Evolutionary conservation across 2,329 filamentous ascomycete genomes (phyloP), one percentile per base, ranked within the genome.

Genomic region (Paecilomyces sp.): DNA sequence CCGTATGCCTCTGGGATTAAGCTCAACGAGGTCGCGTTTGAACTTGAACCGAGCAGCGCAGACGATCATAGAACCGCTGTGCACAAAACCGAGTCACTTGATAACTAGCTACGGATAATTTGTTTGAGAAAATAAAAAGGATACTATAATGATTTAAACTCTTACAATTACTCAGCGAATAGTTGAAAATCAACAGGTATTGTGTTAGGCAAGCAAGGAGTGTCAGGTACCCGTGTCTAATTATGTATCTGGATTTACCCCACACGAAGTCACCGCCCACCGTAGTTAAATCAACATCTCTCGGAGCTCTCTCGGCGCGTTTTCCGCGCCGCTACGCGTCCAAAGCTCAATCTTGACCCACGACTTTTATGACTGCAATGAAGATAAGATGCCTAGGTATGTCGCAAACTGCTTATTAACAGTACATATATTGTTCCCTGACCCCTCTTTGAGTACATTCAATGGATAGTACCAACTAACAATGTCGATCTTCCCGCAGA

Each of bases 401-500:
- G 67, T 66, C 8, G 13, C 18, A 9, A 6, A 9, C 7, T 47
- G 6, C 41, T 47, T 3, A 9, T 18, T 9, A 47, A 15, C 15
- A 18, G 8, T 18, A 2, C 15, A 8, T 22, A 47, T 8, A 18
- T 18, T 18, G n/a, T n/a, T 7, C 15, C 41, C 2, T 9, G 2
- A n/a, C 3, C 18, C 1, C n/a, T 47, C 7, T 47, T n/a, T 4
- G 15, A 3, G 15, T 7, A 18, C 15, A 3, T 22, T 9, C 18
- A 22, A 22, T 47, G 41, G 9, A 9, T 3, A 22, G 6, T 6
- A 1, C 15, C n/a, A n/a, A 15, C 41, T 47, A 9, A 47, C n/a
- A n/a, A 6, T 2, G 18, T 47, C 50, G 30, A 11, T 56, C 2
- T 55, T 9, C 58, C 22, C 59, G 1, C 68, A 97, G 94, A 79